Percentiles rank a stretch among this genome's conserved stretches.
Conservation (phyloP, 2,329 filamentous ascomycete species). For the Parastagonospora nodorum region DNA sequence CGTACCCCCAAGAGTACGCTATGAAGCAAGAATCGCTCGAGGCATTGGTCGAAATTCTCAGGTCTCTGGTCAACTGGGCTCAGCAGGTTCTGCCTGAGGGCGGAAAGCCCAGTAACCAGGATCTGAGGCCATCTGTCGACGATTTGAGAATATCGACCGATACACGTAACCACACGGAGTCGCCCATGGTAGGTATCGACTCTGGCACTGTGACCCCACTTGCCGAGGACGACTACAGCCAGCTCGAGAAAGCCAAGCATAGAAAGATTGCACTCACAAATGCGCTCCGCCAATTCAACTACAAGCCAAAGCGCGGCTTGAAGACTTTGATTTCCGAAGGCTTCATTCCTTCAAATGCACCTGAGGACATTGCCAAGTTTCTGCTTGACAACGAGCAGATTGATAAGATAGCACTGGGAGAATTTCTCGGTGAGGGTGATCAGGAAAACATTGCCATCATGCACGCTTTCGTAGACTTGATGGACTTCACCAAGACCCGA, state of each 20-base stretch:
- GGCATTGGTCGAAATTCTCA: slow-evolving; percentile 83
- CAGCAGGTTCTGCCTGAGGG: slow-evolving; percentile 64
- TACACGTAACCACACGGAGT: slow-evolving; percentile 63
- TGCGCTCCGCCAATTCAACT: slow-evolving; percentile 91
- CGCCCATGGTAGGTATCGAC: slow-evolving; percentile 63
- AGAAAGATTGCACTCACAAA: slow-evolving; percentile 90
- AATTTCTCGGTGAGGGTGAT: slow-evolving; percentile 93
- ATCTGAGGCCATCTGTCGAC: slow-evolving; percentile 60
- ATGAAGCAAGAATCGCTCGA: slow-evolving; percentile 90
- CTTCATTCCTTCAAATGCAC: slow-evolving; percentile 80
- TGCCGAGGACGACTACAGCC: slow-evolving; percentile 84
- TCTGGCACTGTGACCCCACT: slow-evolving; percentile 49
- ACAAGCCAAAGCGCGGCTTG: slow-evolving; percentile 93
- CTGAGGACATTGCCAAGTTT: slow-evolving; percentile 84
- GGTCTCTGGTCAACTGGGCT: slow-evolving; percentile 93
- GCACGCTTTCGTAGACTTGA: slow-evolving; percentile 94
- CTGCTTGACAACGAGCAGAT: slow-evolving; percentile 79
- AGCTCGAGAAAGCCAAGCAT: slow-evolving; percentile 94
- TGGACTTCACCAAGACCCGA: slow-evolving; percentile 92
- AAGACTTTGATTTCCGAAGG: slow-evolving; percentile 82
- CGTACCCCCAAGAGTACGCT: slow-evolving; percentile 85
- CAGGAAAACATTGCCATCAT: slow-evolving; percentile 93
- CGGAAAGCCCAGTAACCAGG: slow-evolving; percentile 48
- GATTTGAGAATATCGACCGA: slow-evolving; percentile 78
- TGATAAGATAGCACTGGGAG: slow-evolving; percentile 90